Evolutionary conservation across 768 basidiomycete genomes (phyloP).

Genomic region (Kwoniella dendrophila): DNA sequence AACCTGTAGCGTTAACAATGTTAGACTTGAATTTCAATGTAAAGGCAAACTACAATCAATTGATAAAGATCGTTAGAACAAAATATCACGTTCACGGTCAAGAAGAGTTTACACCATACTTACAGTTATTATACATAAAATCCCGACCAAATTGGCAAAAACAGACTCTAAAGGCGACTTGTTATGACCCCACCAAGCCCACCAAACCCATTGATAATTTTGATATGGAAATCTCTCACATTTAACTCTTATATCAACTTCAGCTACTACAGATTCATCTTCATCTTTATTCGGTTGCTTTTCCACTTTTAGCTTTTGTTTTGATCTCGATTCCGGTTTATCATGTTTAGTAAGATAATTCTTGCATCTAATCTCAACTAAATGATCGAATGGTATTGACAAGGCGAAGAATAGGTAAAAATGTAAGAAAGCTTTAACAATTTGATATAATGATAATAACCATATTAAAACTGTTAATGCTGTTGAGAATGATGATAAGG

Average conservation of each 20-base stretch:
- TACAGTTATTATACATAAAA: conserved; percentile 30
- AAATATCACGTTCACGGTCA: neutral
- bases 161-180: conserved; percentile 34
- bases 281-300: neutral
- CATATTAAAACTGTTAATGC: conserved; percentile 36
- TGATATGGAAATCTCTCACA: conserved; percentile 54
- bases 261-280: conserved; percentile 11
- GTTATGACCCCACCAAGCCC: conserved; percentile 47
- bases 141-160: conserved; percentile 20
- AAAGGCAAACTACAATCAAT: conserved; percentile 23
- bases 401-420: conserved; percentile 48
- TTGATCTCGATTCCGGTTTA: conserved; percentile 55
- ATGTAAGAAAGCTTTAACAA: conserved; percentile 37
- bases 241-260: conserved; percentile 41
- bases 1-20: conserved; percentile 22
- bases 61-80: neutral
- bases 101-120: conserved; percentile 15
- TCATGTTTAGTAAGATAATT: neutral
- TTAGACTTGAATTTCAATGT: conserved; percentile 28
- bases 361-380: conserved; percentile 23
- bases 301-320: conserved; percentile 73
- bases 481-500: conserved; percentile 22
- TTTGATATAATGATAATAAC: conserved; percentile 30
- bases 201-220: conserved; percentile 47
- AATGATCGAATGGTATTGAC: conserved; percentile 37